Conservation (phyloP, 1,284 basidiomycete genomes). For the Cerioporus squamosus region DNA sequence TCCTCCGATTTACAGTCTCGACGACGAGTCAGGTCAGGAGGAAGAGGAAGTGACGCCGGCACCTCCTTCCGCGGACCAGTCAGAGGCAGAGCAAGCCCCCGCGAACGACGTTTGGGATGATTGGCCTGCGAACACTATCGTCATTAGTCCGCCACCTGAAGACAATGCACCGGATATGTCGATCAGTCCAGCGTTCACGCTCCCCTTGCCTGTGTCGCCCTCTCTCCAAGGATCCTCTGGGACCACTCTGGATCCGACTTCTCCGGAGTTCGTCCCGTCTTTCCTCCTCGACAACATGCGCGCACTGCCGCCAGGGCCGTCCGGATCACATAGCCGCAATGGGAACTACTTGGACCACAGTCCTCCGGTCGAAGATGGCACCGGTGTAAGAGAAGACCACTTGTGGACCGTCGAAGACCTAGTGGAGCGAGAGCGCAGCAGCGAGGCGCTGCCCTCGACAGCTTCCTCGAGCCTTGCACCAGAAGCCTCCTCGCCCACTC, state of each 20-base stretch:
- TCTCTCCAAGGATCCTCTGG: background rate
- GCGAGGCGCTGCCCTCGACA: background rate
- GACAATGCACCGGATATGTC: background rate
- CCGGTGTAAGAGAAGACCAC: background rate
- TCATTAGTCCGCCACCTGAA: background rate
- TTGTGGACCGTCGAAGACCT: background rate
- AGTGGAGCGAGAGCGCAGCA: background rate
- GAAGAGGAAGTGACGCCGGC: background rate
- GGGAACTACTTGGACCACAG: background rate
- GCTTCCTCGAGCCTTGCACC: background rate
- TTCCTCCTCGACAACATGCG: conserved; percentile 12
- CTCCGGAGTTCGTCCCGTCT: conserved; percentile 17
- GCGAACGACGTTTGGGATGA: background rate
- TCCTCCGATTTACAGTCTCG: conserved; percentile 7
- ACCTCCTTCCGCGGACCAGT: background rate
- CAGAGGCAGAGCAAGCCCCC: background rate
- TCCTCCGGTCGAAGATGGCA: background rate
- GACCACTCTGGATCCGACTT: conserved; percentile 5
- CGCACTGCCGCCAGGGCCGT: conserved; percentile 8
- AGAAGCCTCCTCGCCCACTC: background rate
- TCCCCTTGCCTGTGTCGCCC: too few relatives aligned
- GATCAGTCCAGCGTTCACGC: too few relatives aligned
- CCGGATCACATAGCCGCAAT: background rate
- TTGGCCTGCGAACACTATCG: background rate
- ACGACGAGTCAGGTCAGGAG: conserved; percentile 8